Conservation (phyloP, 1,284 basidiomycete genomes). For the Ustilago lituana region DNA sequence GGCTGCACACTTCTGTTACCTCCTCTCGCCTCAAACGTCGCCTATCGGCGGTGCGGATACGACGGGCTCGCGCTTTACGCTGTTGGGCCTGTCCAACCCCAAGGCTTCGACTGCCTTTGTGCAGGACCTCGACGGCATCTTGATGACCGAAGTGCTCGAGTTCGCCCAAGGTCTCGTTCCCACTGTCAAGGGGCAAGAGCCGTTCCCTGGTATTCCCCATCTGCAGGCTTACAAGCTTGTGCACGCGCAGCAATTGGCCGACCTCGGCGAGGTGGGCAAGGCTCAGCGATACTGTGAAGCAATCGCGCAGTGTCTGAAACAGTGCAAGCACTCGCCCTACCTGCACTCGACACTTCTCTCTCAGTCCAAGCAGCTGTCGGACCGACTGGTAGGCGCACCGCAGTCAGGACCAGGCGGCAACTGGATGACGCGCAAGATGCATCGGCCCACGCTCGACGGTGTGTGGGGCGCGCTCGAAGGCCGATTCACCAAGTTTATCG, state of each 20-base stretch:
- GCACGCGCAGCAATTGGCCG: conserved; percentile 78
- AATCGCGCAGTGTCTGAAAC: conserved; percentile 76
- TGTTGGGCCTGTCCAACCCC: conserved; percentile 77
- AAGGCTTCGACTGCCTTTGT: conserved; percentile 72
- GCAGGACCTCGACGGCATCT: conserved; percentile 80
- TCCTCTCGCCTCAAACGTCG: conserved; percentile 85
- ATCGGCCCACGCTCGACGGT: conserved; percentile 87
- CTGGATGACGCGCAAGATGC: conserved; percentile 75
- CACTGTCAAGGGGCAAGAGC: conserved; percentile 83
- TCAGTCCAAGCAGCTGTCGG: conserved; percentile 81
- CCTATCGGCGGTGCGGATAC: conserved; percentile 77
- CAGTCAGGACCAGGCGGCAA: conserved; percentile 66
- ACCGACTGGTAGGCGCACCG: conserved; percentile 81
- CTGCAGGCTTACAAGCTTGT: conserved; percentile 88
- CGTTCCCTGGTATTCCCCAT: conserved; percentile 82
- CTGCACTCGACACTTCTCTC: conserved; percentile 77
- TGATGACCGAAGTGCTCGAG: conserved; percentile 91
- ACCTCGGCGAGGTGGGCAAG: conserved; percentile 64
- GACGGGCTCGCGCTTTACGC: conserved; percentile 73
- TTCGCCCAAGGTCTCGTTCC: conserved; percentile 83
- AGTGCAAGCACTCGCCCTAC: conserved; percentile 75
- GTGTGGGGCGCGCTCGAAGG: conserved; percentile 93
- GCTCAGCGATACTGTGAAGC: conserved; percentile 83
- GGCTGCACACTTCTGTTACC: conserved; percentile 90
- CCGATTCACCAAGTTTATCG: conserved; percentile 94